Base-by-base conservation (phyloP, 2,329 filamentous ascomycete genomes). In the Thelonectria discophora region DNA sequence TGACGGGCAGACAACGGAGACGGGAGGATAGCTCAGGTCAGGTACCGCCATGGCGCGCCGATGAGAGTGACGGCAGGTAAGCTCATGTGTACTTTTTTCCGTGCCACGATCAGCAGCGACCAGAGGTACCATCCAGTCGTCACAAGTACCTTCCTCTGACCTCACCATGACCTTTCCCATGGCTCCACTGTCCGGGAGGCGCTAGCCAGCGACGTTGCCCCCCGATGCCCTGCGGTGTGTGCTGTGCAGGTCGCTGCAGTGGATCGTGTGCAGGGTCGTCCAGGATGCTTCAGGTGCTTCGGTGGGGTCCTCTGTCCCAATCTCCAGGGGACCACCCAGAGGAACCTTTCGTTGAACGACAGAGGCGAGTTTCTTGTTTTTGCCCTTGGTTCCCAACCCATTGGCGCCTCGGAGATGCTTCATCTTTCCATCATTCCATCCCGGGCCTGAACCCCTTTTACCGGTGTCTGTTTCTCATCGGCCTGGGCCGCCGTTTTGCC, bases 131-230 rank as follows among this genome's bases (percentile, higher is more conserved):
- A 17, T 20, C 24, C 20, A 30, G 46, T 37, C n/a, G n/a, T 37
- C 46, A n/a, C 34, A 55, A 46, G 58, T 60, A 60, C 32, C 18
- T 3, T 18, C 37, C 57, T 20, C 46, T 56, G 58, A 45, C 30
- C 58, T 60, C 58, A 52, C 53, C 47, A 50, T 40, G 47, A 47
- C 37, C 18, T 34, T 18, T 34, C 32, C 13, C 20, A 18, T 40
- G 32, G 30, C 21, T 34, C 58, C 58, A 60, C 58, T 51, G 40
- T 34, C 24, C 30, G 34, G 42, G 40, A 34, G 20, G 40, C 58
- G 51, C 58, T 55, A 60, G 52, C 32, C n/a, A 50, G 56, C 58
- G 52, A 56, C 46, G 52, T 60, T 52, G 52, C 58, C 39, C 56
- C 53, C 45, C 34, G 49, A 43, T 30, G 34, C 39, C 30, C 49